phyloP scores from a whole-genome alignment of 371 early-diverging fungal species.

The Mycotypha africana region DNA sequence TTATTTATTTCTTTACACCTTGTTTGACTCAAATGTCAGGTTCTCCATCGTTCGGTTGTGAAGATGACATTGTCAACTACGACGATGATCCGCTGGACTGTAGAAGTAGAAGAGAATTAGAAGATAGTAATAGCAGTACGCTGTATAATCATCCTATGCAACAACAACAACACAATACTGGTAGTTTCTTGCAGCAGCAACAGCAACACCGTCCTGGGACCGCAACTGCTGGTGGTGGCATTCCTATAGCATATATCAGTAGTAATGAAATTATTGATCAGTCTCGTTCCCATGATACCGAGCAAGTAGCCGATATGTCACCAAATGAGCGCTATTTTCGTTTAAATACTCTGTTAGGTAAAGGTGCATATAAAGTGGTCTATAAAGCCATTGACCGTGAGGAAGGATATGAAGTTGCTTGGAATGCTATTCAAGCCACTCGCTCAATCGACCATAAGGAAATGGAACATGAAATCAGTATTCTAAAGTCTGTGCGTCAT shows the following conservation, averaged over 20 bases:
- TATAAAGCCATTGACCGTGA: conserved; percentile 89
- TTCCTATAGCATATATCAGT: conserved; percentile 4
- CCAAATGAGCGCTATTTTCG: conserved; percentile 67
- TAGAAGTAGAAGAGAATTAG: too few species aligned
- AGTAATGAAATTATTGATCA: conserved; percentile 30
- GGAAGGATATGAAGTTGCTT: conserved; percentile 92
- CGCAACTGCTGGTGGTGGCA: too few species aligned
- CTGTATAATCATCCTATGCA: conserved; percentile 2
- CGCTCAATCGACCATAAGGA: conserved; percentile 51
- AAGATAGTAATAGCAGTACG: too few species aligned
- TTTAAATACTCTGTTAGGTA: conserved; percentile 54
- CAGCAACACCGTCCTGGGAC: conserved; percentile 10
- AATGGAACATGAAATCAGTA: conserved; percentile 75
- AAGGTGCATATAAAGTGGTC: conserved; percentile 88
- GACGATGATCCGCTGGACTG: conserved; percentile 20
- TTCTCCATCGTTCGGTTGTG: conserved; percentile 15
- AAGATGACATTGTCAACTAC: conserved; percentile 15
- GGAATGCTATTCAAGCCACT: conserved; percentile 72
- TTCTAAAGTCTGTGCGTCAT: conserved; percentile 77
- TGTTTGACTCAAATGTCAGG: conserved; percentile 6
- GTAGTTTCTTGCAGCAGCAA: not conserved
- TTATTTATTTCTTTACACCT: too few species aligned
- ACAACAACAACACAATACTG: not conserved
- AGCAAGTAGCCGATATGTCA: conserved; percentile 65
- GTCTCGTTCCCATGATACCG: conserved; percentile 46